phyloP scores from a whole-genome alignment of 2,329 filamentous ascomycete species.

The Zymoseptoria pseudotritici region DNA sequence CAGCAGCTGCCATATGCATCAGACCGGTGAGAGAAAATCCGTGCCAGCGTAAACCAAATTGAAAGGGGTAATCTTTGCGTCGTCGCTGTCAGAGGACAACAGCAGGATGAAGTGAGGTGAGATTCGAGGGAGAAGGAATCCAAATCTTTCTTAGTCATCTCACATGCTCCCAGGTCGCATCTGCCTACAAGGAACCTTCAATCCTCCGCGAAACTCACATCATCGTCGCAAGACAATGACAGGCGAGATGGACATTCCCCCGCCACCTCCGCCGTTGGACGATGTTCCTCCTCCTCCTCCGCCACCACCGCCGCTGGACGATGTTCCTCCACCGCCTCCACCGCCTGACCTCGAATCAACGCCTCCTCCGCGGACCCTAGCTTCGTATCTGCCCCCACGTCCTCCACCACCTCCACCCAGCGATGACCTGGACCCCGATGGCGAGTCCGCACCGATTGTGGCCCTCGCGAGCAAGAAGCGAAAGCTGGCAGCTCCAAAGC shows the following conservation, averaged over 20 bases:
- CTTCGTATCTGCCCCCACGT: not conserved
- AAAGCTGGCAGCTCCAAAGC: slow-evolving; percentile 42
- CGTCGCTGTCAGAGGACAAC: not conserved
- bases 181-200: not conserved
- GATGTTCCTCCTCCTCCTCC: not conserved
- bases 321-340: slow-evolving; percentile 12
- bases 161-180: not conserved
- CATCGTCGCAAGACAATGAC: not conserved
- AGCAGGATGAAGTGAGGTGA: not conserved
- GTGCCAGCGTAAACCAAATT: not conserved
- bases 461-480: slow-evolving; percentile 31
- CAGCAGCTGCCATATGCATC: too few relatives aligned
- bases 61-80: not conserved
- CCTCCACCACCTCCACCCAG: slow-evolving; percentile 5
- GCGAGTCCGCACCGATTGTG: slow-evolving; percentile 1
- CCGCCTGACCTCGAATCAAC: slow-evolving; percentile 15
- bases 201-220: not conserved
- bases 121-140: too few relatives aligned
- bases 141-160: not conserved
- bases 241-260: not conserved
- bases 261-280: not conserved
- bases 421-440: not conserved
- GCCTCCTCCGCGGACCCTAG: slow-evolving; percentile 7
- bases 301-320: slow-evolving; percentile 1
- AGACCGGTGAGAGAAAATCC: too few relatives aligned